Base-by-base conservation (phyloP, 2,329 filamentous ascomycete genomes). In the Neofusicoccum cordaticola region DNA sequence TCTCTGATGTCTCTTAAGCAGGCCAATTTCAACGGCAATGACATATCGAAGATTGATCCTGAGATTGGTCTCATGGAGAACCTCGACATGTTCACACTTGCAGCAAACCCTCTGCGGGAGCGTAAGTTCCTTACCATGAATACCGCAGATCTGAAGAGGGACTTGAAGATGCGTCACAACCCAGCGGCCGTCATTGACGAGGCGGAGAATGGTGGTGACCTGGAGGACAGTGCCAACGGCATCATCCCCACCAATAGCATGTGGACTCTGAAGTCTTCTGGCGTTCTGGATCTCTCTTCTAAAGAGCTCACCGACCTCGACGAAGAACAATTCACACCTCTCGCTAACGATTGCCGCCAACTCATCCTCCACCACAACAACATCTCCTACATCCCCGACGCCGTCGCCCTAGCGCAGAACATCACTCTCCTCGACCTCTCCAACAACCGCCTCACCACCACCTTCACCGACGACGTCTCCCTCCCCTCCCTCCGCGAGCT, bases 91-190 rank as follows among this genome's bases (percentile, higher is more conserved):
- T 84, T 98, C 47, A 87, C 89, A 4, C 82, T 99, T 37, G 88
- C 88, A 48, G 93, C 92, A n/a, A 99, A 99, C 71, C 95, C 95
- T 0, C 80, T 99, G 13, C 85, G 91, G 13, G 93, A 97, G 74
- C 93, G 90, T 74, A 97, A 93, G 74, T 92, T 95, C 69, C 82
- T 93, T 13, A 90, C 86, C 0, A 91, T 96, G 79, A 85, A 85
- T 22, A 93, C 91, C 0, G 90, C 92, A 13, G 90, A 95, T 62
- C 81, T 98, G 67, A 97, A 96, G 77, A 85, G 86, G 47, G 86
- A 88, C 48, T 79, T 97, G 48, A 84, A 85, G 19, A 84, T 84
- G 41, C 86, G 91, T 31, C 79, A 93, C 66, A 85, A 88, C 73
- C 86, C 90, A 68, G 35, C 66, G 66, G 65, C 48, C 34, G n/a